phyloP scores from a whole-genome alignment of 148 eudicot species.

The Cornus florida region DNA sequence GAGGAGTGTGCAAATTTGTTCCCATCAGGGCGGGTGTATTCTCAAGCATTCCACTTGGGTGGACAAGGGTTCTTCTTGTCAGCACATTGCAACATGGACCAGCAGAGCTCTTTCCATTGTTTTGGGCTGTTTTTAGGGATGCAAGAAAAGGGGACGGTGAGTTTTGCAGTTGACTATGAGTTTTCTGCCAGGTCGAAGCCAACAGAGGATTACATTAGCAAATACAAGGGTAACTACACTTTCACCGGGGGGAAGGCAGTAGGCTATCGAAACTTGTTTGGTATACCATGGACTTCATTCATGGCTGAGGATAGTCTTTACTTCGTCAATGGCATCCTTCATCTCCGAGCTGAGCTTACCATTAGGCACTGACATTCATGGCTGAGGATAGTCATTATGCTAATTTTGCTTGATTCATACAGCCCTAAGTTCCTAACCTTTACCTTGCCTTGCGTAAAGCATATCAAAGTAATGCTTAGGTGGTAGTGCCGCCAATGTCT shows the following conservation, averaged over 20 bases:
- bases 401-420: not conserved
- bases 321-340: constrained; percentile 74
- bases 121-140: constrained; percentile 86
- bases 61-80: constrained; percentile 94
- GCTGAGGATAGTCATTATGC: not conserved
- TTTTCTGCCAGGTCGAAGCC: constrained; percentile 87
- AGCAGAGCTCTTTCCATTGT: constrained; percentile 82
- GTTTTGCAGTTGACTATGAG: constrained; percentile 83
- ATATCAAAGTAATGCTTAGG: not conserved
- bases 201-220: constrained; percentile 70
- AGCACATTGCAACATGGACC: constrained; percentile 95
- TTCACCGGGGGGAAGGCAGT: constrained; percentile 94
- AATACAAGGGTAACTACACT: constrained; percentile 84
- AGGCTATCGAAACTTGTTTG: constrained; percentile 82
- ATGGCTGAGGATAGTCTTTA: constrained; percentile 89
- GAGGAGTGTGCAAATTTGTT: constrained; percentile 74
- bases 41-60: constrained; percentile 93
- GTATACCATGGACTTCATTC: constrained; percentile 79
- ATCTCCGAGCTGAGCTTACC: constrained; percentile 90
- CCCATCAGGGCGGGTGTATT: constrained; percentile 81
- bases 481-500: constrained; percentile 2
- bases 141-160: constrained; percentile 92
- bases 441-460: constrained; percentile 5
- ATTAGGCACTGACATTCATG: constrained; percentile 43
- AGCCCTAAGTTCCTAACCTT: constrained; percentile 3